Percentiles rank a stretch among this genome's conserved stretches.
These are phyloP conservation scores for Claviceps maximensis DNA, from an alignment of 2,329 filamentous ascomycete species.

Conservation along the genomic window DNA sequence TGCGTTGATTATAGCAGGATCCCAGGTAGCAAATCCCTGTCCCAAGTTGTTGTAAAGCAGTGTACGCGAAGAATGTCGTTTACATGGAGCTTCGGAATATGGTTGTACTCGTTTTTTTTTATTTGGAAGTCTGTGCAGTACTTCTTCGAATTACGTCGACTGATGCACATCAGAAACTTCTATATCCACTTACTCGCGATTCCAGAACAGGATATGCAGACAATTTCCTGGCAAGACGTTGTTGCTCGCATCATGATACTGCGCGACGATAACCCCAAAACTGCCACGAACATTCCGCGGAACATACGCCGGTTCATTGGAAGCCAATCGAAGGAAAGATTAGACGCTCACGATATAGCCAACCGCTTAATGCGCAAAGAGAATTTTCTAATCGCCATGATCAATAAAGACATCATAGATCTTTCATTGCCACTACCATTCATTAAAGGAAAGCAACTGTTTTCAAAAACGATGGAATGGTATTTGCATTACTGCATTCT, in stretches of 20 bases:
- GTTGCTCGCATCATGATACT: conserved; percentile 75
- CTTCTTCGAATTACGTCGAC: conserved; percentile 56
- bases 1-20: conserved; percentile 74
- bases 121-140: conserved; percentile 67
- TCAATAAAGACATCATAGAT: conserved; percentile 93
- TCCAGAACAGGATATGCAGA: conserved; percentile 75
- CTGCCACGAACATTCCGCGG: conserved; percentile 42
- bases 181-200: conserved; percentile 73
- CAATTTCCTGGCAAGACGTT: conserved; percentile 85
- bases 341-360: conserved; percentile 94
- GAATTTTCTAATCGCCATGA: conserved; percentile 91
- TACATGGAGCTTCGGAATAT: conserved; percentile 64
- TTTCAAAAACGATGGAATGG: conserved; percentile 86
- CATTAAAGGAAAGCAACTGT: conserved; percentile 62
- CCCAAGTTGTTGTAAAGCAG: conserved; percentile 49
- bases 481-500: conserved; percentile 81
- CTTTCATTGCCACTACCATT: conserved; percentile 79
- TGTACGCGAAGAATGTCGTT: conserved; percentile 67
- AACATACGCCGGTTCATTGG: conserved; percentile 48
- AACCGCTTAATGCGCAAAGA: conserved; percentile 93
- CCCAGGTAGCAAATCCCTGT: conserved; percentile 45
- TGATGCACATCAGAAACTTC: conserved; percentile 72
- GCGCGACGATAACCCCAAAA: conserved; percentile 76
- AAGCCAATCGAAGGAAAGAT: conserved; percentile 80
- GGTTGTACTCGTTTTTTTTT: conserved; percentile 78